Evolutionary conservation across 1,284 basidiomycete genomes (phyloP).

Genomic region (Apiotrichum veenhuisii): DNA sequence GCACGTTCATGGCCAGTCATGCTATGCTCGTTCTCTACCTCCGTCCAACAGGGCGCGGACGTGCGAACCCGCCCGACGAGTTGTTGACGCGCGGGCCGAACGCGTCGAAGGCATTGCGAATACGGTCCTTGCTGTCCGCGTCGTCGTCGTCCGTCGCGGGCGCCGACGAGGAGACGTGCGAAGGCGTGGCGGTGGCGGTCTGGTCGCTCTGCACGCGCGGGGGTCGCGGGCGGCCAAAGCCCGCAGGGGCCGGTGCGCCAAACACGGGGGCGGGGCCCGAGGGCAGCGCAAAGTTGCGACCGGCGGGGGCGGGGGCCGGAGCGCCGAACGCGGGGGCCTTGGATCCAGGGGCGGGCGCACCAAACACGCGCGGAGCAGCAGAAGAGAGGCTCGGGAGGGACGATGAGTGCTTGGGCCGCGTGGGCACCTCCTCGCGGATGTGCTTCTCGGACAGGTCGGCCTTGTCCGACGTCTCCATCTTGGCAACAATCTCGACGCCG

Average conservation of each 20-base stretch:
- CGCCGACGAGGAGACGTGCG: constrained; percentile 2
- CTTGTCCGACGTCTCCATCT: constrained; percentile 76
- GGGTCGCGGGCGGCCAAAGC: constrained; percentile 10
- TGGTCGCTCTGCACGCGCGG: not conserved
- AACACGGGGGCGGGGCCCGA: constrained; percentile 18
- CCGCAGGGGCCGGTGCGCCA: constrained; percentile 15
- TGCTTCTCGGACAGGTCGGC: constrained; percentile 63
- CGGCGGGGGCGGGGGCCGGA: constrained; percentile 22
- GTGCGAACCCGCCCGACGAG: constrained; percentile 36
- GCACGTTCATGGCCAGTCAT: too few relatives aligned
- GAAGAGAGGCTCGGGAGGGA: constrained; percentile 9
- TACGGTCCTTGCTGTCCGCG: constrained; percentile 38
- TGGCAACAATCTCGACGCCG: constrained; percentile 49
- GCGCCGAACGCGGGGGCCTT: constrained; percentile 15
- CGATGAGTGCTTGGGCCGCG: constrained; percentile 3
- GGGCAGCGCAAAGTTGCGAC: constrained; percentile 27
- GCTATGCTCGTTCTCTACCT: constrained; percentile 14
- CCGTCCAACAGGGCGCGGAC: constrained; percentile 44
- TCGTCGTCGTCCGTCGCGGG: constrained; percentile 28
- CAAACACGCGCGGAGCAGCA: constrained; percentile 5
- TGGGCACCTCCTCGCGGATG: constrained; percentile 53
- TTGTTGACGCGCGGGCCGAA: constrained; percentile 46
- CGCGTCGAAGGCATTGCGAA: constrained; percentile 45
- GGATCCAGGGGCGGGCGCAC: constrained; percentile 17
- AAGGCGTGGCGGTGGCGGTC: constrained; percentile 26